phyloP scores from a whole-genome alignment of 2,329 filamentous ascomycete species.

The Elsinoe necatrix region DNA sequence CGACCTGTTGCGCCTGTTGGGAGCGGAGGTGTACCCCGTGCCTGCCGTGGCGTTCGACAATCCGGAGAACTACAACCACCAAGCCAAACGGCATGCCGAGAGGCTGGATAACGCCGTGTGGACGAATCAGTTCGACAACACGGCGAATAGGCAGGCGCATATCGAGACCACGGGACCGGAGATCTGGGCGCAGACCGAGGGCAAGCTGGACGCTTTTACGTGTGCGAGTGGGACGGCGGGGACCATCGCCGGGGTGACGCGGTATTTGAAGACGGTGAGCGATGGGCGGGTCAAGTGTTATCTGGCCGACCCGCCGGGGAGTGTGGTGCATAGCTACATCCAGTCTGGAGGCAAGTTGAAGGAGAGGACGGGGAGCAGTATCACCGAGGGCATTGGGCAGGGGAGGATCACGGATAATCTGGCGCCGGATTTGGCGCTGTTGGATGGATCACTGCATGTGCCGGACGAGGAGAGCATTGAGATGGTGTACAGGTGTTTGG shows the following conservation, averaged over 20 bases:
- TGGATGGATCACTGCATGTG: conserved; percentile 80
- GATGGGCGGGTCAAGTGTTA: conserved; percentile 73
- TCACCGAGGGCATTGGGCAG: conserved; percentile 97
- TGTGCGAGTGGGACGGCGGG: conserved; percentile 91
- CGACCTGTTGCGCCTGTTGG: conserved; percentile 79
- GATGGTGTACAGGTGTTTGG: conserved; percentile 94
- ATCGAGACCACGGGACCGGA: conserved; percentile 96
- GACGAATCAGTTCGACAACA: conserved; percentile 99
- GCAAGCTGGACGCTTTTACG: conserved; percentile 85
- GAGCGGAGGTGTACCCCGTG: conserved; percentile 91
- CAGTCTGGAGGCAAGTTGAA: conserved; percentile 69
- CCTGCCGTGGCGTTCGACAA: conserved; percentile 94
- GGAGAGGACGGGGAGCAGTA: conserved; percentile 77
- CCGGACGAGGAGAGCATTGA: conserved; percentile 89
- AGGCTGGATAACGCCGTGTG: conserved; percentile 79
- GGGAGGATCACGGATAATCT: conserved; percentile 95
- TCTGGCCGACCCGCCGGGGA: conserved; percentile 89
- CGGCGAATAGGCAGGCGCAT: conserved; percentile 84
- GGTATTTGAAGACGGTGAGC: conserved; percentile 78
- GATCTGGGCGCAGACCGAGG: conserved; percentile 87
- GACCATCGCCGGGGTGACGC: conserved; percentile 78
- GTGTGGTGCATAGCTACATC: conserved; percentile 87
- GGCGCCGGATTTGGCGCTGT: conserved; percentile 67
- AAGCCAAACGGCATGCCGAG: conserved; percentile 85
- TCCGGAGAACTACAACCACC: conserved; percentile 96